Base-by-base conservation (phyloP, 768 basidiomycete genomes). In the Lentinula lateritia region DNA sequence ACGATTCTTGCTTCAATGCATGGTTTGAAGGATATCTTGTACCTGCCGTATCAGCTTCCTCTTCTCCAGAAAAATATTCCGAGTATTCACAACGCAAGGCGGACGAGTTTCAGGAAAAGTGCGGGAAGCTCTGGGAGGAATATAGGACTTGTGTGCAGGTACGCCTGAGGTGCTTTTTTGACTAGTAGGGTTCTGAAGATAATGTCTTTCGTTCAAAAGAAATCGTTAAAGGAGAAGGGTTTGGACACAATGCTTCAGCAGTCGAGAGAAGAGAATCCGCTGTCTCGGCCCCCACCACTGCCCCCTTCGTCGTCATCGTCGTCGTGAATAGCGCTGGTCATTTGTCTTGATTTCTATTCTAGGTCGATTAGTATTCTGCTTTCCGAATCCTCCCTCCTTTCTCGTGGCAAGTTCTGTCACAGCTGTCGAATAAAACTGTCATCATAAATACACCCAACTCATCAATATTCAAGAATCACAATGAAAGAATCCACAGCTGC, bases 1-100 rank as follows among this genome's bases (percentile, higher is more conserved):
- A 97, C 71, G 95, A 98, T 73, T 79, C 90, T 0, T 98, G 95
- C 78, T 98, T 98, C 78, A 97, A 97, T 68, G 85, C 90, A 7
- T 98, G 95, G 96, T 95, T 99, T 67, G 95, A 97, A 73, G 93
- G 92, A 10, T 99, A 98, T 72, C 85, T 98, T 23, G 90, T 94
- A 69, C 94, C 94, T 8, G 87, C 85, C 9, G 78, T 89, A 16
- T 73, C 78, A 13, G 74, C 74, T 15, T 66, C 75, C 28, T 66
- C 76, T 6, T 71, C 71, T 6, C 64, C 73, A 12, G 76, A 80
- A 57, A 75, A 81, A 60, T 84, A 85, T 52, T 75, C 80, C 15
- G 82, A 78, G 50, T 87, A 89, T 68, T 85, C 89, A 3, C 85
- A 86, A 66, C 74, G 83, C 62, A 95, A 95, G 74, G 92, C 93